Conservation (phyloP, 202 grass and related monocot genomes). For the Carex arenaria region DNA sequence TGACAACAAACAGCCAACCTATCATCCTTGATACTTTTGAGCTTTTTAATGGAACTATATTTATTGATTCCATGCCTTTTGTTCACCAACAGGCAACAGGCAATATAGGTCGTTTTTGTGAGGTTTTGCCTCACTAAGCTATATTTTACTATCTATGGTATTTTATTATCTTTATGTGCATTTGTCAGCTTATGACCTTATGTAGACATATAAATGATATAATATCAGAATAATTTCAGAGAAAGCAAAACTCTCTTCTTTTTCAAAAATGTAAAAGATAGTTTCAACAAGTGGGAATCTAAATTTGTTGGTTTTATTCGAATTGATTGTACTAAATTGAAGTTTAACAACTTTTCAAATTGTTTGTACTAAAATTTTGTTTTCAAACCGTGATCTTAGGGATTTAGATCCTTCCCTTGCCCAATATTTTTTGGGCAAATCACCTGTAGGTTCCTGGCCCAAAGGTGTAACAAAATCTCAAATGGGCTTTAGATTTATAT, state of each 20-base stretch:
- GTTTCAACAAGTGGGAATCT: not conserved
- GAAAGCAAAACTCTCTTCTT: not conserved
- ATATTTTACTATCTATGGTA: not conserved
- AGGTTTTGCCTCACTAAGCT: not conserved
- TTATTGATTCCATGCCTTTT: not conserved
- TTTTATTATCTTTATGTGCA: not conserved
- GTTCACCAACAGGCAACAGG: not conserved
- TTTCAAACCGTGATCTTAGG: not conserved
- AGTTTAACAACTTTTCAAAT: not conserved
- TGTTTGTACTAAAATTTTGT: not conserved
- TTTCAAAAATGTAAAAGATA: not conserved
- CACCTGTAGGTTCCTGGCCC: not conserved
- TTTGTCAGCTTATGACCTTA: not conserved
- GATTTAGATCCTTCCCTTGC: not conserved
- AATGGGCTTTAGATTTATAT: not conserved
- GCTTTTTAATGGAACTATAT: no score
- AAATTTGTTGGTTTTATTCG: not conserved
- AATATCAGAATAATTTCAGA: not conserved
- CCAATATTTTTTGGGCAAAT: not conserved
- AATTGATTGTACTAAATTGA: not conserved
- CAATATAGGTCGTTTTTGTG: not conserved
- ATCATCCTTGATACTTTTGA: no score
- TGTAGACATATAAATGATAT: no score
- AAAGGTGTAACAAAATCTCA: not conserved
- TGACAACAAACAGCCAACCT: no score